Evolutionary conservation across 192 early-diverging fungal species (phyloP).

Genomic region (Gaertneriomyces semiglobifer): DNA sequence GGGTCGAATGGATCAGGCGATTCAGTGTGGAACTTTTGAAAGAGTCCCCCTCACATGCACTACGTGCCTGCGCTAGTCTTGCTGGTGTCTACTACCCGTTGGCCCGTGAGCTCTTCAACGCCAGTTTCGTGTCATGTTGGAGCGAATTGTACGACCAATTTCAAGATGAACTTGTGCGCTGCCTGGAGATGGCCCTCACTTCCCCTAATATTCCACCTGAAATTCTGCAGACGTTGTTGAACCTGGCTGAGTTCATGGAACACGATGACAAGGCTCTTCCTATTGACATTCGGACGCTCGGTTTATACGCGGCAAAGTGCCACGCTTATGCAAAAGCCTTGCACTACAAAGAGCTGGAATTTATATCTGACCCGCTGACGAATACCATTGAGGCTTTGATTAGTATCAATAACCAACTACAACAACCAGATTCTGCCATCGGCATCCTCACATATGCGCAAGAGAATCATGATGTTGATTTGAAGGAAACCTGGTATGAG

Average conservation of each 20-base stretch:
- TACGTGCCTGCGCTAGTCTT: constrained; percentile 84
- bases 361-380: constrained; percentile 73
- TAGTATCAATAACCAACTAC: constrained; percentile 88
- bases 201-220: constrained; percentile 86
- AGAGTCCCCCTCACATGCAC: constrained; percentile 93
- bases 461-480: constrained; percentile 71
- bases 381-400: constrained; percentile 89
- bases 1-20: constrained; percentile 91
- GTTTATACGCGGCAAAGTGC: constrained; percentile 84
- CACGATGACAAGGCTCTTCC: constrained; percentile 93
- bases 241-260: constrained; percentile 98
- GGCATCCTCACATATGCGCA: constrained; percentile 91
- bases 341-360: constrained; percentile 96
- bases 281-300: constrained; percentile 86
- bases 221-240: constrained; percentile 84
- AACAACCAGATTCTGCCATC: constrained; percentile 93
- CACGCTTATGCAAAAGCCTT: constrained; percentile 98
- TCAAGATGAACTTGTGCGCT: constrained; percentile 81
- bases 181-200: constrained; percentile 76
- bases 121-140: constrained; percentile 97
- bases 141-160: constrained; percentile 83
- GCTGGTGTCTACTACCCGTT: constrained; percentile 76
- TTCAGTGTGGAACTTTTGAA: constrained; percentile 88
- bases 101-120: constrained; percentile 89
- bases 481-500: constrained; percentile 90